These are phyloP conservation scores for Penicillium argentinense DNA, from an alignment of 495 filamentous ascomycete genomes.

Conservation along the genomic window DNA sequence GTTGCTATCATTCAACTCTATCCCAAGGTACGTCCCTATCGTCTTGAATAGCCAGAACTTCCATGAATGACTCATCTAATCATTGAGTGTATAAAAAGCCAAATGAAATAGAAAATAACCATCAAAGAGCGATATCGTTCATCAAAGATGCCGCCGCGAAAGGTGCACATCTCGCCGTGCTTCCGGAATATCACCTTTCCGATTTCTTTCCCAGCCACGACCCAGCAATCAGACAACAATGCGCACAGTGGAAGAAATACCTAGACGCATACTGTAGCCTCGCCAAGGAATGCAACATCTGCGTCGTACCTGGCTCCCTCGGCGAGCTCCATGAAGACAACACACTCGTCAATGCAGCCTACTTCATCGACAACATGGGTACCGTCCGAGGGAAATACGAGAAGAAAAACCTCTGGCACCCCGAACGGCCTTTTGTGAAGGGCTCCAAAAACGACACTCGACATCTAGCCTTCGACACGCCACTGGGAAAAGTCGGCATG, in stretches of 20 bases:
- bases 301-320: slow-evolving; percentile 10
- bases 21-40: slow-evolving; percentile 4
- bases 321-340: slow-evolving; percentile 9
- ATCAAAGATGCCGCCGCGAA: slow-evolving; percentile 21
- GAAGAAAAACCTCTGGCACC: slow-evolving; percentile 77
- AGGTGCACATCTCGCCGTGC: slow-evolving; percentile 9
- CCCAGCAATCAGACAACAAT: slow-evolving; percentile 4
- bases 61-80: neutral
- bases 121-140: slow-evolving; percentile 1
- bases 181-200: slow-evolving; percentile 12
- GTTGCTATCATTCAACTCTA: slow-evolving; percentile 10
- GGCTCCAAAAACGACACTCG: slow-evolving; percentile 42
- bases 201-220: slow-evolving; percentile 12
- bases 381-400: slow-evolving; percentile 60
- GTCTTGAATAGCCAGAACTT: neutral
- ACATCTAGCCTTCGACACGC: slow-evolving; percentile 68
- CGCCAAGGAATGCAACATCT: slow-evolving; percentile 14
- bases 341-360: slow-evolving; percentile 60
- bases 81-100: neutral
- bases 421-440: slow-evolving; percentile 52
- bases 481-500: slow-evolving; percentile 65
- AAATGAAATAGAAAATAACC: slow-evolving; percentile 8
- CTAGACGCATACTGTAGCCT: slow-evolving; percentile 9
- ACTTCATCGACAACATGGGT: slow-evolving; percentile 66
- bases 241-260: slow-evolving; percentile 11